Percentiles rank a stretch among this genome's conserved stretches.
These are phyloP conservation scores for Suillus discolor DNA, from an alignment of 768 basidiomycete species.

Conservation along the genomic window DNA sequence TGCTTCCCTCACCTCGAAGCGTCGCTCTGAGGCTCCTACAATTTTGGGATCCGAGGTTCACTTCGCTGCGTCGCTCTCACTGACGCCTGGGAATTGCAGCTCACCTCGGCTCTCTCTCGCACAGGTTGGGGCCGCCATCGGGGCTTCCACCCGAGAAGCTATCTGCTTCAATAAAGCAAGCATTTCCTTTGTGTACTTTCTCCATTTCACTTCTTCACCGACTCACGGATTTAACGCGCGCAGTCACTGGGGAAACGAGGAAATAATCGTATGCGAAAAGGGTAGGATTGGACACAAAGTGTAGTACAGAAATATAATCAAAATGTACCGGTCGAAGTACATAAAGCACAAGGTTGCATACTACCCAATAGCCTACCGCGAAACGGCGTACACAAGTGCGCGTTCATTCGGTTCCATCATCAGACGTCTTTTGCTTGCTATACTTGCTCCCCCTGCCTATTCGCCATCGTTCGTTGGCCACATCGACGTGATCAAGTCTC, in stretches of 20 bases:
- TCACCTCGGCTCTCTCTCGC: not conserved
- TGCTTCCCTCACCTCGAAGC: not conserved
- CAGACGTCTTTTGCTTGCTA: not conserved
- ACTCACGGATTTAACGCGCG: too few relatives aligned
- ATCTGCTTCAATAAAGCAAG: not conserved
- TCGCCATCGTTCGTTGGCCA: not conserved
- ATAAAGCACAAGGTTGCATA: not conserved
- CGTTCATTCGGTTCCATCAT: not conserved
- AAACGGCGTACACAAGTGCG: not conserved
- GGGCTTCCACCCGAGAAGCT: not conserved
- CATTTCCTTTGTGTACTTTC: not conserved
- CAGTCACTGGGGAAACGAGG: not conserved
- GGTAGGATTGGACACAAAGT: not conserved
- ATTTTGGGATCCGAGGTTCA: not conserved
- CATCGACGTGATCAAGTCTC: constrained; percentile 1
- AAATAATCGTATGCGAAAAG: not conserved
- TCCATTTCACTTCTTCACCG: too few relatives aligned
- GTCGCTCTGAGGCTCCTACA: not conserved
- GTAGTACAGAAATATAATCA: not conserved
- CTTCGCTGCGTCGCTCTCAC: not conserved
- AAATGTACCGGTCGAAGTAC: not conserved
- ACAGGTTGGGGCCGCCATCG: not conserved
- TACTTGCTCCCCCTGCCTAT: not conserved
- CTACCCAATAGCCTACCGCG: not conserved
- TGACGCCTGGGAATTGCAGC: not conserved